Evolutionary conservation across 352 stramenopile genomes (phyloP), one percentile per base, ranked within the genome.

Genomic region (Lagenidium sp.): DNA sequence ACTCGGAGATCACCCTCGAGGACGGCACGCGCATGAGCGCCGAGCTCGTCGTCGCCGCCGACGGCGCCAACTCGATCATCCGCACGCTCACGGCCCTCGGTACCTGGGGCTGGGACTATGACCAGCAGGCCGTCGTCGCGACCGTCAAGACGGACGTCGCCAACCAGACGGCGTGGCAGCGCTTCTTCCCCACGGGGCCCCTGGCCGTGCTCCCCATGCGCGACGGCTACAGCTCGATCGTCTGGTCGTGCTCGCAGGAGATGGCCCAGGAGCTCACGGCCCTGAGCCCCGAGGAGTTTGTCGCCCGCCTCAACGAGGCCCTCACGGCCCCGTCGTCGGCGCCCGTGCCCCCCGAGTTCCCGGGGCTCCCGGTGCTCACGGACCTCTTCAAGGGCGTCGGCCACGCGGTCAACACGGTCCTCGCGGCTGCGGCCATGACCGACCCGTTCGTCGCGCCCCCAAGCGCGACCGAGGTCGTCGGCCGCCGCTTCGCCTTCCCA

Each of bases 41-140:
- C 6, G 65, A 89, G 47, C 55, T 97, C 8, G 74, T 96, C 21
- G 72, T 97, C 22, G 87, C 82, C 4, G 84, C 85, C 6, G 87
- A 97, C 45, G 87, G 87, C 34, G 83, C 76, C 45, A 86, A 89
- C 57, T 97, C 85, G 52, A 84, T 92, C 56, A 70, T 92, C 36
- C 82, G 85, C 37, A 79, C 72, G 52, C 63, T 95, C 30, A 81
- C 82, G 43, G 82, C 78, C 6, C 65, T 97, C 15, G 72, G 76
- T 45, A 94, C 81, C 4, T 97, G 81, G 77, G 88, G 85, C 36
- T 96, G 84, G 85, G 77, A 90, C 49, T 97, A 97, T 60, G 85
- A 94, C 55, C 88, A 97, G 51, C 69, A 93, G 41, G 88, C 85
- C 0, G 72, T 96, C 16, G 88, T 97, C n/a, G 78, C 79, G 4